A percentile compares a stretch with the other conserved stretches of the same genome.
Evolutionary conservation across 768 basidiomycete genomes (phyloP).

Genomic region (Multifurca ochricompacta): DNA sequence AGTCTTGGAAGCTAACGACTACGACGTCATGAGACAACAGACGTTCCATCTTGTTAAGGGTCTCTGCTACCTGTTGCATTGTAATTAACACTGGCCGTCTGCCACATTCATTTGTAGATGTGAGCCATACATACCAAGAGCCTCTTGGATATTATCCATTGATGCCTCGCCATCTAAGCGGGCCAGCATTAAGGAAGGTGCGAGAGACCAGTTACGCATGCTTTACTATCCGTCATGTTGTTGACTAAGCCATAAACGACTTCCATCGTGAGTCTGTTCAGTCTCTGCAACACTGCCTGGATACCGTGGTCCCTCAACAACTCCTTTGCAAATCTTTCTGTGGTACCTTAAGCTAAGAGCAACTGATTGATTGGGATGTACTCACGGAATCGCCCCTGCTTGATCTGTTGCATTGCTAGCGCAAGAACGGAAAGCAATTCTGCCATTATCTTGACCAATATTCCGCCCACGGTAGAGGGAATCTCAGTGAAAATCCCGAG

Average conservation of each 20-base stretch:
- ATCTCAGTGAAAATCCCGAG: not conserved
- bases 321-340: not conserved
- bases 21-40: not conserved
- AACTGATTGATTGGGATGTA: not conserved
- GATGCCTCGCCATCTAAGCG: not conserved
- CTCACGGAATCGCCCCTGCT: not conserved
- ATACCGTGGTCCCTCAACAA: not conserved
- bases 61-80: not conserved
- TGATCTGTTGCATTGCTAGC: not conserved
- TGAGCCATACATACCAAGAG: not conserved
- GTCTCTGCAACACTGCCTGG: not conserved
- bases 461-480: not conserved
- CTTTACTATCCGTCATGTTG: not conserved
- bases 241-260: constrained; percentile 1
- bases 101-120: not conserved
- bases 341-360: not conserved
- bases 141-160: not conserved
- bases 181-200: not conserved
- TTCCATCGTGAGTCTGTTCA: not conserved
- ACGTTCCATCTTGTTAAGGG: not conserved
- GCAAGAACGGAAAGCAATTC: not conserved
- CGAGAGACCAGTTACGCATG: too few species aligned
- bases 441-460: not conserved
- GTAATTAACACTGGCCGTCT: not conserved
- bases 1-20: not conserved